Evolutionary conservation across 495 filamentous ascomycete species (phyloP).

Genomic region (Aspergillus conjunctus): DNA sequence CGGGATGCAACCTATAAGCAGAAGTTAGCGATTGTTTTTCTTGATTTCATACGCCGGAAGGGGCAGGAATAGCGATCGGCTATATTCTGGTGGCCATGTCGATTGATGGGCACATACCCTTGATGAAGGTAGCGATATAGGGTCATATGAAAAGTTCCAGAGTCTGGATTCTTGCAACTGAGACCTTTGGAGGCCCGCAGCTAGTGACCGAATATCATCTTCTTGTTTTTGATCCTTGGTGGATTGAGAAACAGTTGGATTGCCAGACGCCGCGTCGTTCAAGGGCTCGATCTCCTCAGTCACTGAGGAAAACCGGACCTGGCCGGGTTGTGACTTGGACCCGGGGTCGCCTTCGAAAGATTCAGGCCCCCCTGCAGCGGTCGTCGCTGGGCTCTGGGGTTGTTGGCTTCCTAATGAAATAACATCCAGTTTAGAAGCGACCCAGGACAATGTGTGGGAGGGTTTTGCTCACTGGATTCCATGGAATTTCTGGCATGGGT

Average conservation of each 20-base stretch:
- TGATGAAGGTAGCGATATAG: slow-evolving; percentile 82
- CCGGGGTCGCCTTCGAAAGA: slow-evolving; percentile 38
- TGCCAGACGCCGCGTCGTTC: slow-evolving; percentile 43
- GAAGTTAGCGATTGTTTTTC: slow-evolving; percentile 21
- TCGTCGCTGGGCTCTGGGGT: slow-evolving; percentile 29
- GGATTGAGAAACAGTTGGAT: slow-evolving; percentile 32
- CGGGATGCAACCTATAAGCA: slow-evolving; percentile 48
- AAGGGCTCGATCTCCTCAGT: slow-evolving; percentile 72
- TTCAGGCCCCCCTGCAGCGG: slow-evolving; percentile 28
- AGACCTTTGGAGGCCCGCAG: slow-evolving; percentile 69
- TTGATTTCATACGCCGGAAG: not conserved
- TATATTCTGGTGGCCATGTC: not conserved
- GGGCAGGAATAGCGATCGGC: slow-evolving; percentile 5
- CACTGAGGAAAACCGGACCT: slow-evolving; percentile 80
- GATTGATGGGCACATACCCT: slow-evolving; percentile 60
- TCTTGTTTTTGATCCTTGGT: slow-evolving; percentile 45
- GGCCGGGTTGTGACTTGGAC: slow-evolving; percentile 40
- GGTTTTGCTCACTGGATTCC: slow-evolving; percentile 43
- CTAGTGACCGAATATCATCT: slow-evolving; percentile 70
- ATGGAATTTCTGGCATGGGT: slow-evolving; percentile 28
- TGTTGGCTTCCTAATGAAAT: slow-evolving; percentile 24
- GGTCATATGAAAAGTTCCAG: slow-evolving; percentile 82
- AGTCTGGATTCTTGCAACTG: slow-evolving; percentile 79
- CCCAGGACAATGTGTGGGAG: slow-evolving; percentile 1
- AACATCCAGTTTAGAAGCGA: slow-evolving; percentile 26